Percentiles rank a stretch among this genome's conserved stretches.
phyloP scores from a whole-genome alignment of 2,329 filamentous ascomycete genomes.

The Lojkania enalia region DNA sequence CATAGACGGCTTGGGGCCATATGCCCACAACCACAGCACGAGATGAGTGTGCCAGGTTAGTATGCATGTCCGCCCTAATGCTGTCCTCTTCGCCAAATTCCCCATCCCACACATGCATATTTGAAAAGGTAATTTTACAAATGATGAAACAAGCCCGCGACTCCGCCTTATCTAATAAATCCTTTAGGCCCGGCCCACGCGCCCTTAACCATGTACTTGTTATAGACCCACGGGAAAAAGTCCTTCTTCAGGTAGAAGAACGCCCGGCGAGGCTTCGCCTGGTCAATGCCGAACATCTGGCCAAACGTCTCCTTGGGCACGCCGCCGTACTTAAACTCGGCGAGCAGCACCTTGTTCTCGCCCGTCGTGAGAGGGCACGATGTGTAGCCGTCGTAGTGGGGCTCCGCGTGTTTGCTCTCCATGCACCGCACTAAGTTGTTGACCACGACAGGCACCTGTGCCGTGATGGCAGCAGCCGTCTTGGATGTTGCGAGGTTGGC shows the following conservation, averaged over 20 bases:
- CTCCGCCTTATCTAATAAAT: slow-evolving; percentile 39
- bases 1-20: no score
- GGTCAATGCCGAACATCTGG: slow-evolving; percentile 59
- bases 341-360: slow-evolving; percentile 65
- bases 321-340: slow-evolving; percentile 68
- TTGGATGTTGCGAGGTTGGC: slow-evolving; percentile 45
- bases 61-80: no score
- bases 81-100: no score
- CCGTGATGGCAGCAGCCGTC: slow-evolving; percentile 45
- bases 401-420: slow-evolving; percentile 28
- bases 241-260: slow-evolving; percentile 69
- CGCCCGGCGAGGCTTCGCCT: slow-evolving; percentile 57
- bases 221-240: slow-evolving; percentile 70
- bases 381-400: slow-evolving; percentile 45
- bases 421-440: slow-evolving; percentile 37
- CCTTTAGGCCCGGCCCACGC: slow-evolving; percentile 65
- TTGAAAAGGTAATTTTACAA: no score
- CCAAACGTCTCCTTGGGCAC: slow-evolving; percentile 66
- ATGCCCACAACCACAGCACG: no score
- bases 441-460: slow-evolving; percentile 42
- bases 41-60: no score
- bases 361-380: slow-evolving; percentile 48
- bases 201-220: slow-evolving; percentile 62
- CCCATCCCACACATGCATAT: no score
- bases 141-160: no score